Percentiles rank a stretch among this genome's conserved stretches.
Evolutionary conservation across 805 yeast genomes (phyloP).

Genomic region (Candida fluviatilis): DNA sequence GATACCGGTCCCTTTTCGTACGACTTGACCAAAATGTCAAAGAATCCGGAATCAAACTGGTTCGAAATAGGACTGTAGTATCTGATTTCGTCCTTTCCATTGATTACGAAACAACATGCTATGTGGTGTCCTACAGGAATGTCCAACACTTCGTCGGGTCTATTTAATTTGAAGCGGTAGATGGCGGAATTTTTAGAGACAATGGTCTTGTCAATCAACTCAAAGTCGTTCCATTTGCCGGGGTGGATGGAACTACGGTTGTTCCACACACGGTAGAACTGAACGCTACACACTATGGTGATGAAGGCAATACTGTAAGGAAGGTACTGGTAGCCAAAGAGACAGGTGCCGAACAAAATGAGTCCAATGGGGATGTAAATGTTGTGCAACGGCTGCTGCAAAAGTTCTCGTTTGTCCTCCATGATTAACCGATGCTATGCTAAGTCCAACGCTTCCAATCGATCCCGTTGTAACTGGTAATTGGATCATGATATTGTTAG

Average conservation of each 20-base stretch:
- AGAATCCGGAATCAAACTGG: constrained; percentile 64
- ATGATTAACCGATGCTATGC: constrained; percentile 7
- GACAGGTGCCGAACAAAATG: constrained; percentile 54
- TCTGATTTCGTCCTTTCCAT: constrained; percentile 53
- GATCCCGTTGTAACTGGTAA: too few species aligned
- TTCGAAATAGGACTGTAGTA: constrained; percentile 77
- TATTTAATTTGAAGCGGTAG: constrained; percentile 63
- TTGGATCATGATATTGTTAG: too few species aligned
- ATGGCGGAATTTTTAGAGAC: constrained; percentile 69
- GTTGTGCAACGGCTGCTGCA: constrained; percentile 72
- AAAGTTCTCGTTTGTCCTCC: constrained; percentile 48
- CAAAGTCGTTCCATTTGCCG: constrained; percentile 60
- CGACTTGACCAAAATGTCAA: constrained; percentile 74
- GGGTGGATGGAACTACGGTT: constrained; percentile 44
- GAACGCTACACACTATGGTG: constrained; percentile 27
- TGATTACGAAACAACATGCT: constrained; percentile 50
- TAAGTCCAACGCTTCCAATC: constrained; percentile 1
- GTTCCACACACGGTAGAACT: constrained; percentile 37
- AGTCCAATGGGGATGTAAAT: constrained; percentile 66
- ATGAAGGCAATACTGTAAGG: constrained; percentile 41
- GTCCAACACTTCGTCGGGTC: constrained; percentile 56
- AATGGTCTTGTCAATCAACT: constrained; percentile 69
- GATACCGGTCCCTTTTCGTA: constrained; percentile 71
- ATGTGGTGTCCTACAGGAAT: constrained; percentile 76
- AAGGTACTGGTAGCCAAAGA: constrained; percentile 48